These are phyloP conservation scores for Spathaspora girioi DNA, from an alignment of 805 yeast genomes.

Conservation along the genomic window DNA sequence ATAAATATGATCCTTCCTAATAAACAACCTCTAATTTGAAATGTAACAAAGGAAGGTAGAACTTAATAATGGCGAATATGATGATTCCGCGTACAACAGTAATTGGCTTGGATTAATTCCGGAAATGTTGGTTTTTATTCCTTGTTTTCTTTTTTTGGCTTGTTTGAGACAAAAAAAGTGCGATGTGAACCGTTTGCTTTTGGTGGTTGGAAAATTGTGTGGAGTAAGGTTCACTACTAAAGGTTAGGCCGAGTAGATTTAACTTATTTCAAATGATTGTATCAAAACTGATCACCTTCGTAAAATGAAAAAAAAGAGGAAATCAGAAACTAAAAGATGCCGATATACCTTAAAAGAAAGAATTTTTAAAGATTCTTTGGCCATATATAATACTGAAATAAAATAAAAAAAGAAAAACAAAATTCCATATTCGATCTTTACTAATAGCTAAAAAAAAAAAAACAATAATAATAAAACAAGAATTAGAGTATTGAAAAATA, in stretches of 20 bases:
- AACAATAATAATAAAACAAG: not conserved
- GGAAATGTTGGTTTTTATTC: not conserved
- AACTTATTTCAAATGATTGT: not conserved
- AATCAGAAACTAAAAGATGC: not conserved
- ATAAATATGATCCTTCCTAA: not conserved
- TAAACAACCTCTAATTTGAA: not conserved
- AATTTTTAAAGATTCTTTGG: not conserved
- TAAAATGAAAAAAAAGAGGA: not conserved
- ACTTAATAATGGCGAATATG: not conserved
- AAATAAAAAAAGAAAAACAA: not conserved
- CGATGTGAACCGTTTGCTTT: not conserved
- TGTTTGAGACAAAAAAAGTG: not conserved
- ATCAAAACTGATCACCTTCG: not conserved
- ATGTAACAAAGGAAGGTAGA: not conserved
- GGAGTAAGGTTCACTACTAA: not conserved
- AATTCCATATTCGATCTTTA: not conserved
- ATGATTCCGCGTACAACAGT: not conserved
- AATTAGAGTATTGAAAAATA: not conserved
- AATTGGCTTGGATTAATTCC: not conserved
- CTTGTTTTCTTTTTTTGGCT: not conserved
- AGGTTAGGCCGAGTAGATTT: not conserved
- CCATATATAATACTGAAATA: not conserved
- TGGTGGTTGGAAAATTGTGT: not conserved
- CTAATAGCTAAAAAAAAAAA: not conserved
- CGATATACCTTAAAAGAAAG: not conserved